phyloP scores from a whole-genome alignment of 108 stramenopile genomes.

The Discostella pseudostelligera region DNA sequence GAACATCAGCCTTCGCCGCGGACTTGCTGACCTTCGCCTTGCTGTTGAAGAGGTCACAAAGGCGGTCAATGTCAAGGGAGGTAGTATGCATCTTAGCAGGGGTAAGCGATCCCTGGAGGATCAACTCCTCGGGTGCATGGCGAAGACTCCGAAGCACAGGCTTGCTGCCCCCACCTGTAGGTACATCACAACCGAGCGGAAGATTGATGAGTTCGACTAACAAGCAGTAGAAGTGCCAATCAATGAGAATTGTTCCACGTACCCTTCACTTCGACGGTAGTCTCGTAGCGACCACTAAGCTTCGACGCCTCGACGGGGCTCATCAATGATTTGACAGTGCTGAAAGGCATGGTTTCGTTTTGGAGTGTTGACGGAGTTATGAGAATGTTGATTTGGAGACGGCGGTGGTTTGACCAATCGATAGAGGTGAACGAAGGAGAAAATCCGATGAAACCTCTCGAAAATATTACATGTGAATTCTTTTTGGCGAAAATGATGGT shows the following conservation, averaged over 20 bases:
- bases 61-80: not conserved
- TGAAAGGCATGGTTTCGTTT: slow-evolving; percentile 3
- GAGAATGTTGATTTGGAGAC: too few species aligned
- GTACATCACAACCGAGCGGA: not conserved
- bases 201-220: not conserved
- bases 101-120: slow-evolving; percentile 1
- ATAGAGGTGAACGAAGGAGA: too few species aligned
- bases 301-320: slow-evolving; percentile 13
- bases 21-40: slow-evolving; percentile 1
- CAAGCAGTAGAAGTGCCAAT: not conserved
- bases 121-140: slow-evolving; percentile 1
- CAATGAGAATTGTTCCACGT: not conserved
- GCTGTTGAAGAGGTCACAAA: slow-evolving; percentile 4
- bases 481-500: too few species aligned
- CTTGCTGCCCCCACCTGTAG: not conserved
- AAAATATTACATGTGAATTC: too few species aligned
- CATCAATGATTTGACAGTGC: not conserved
- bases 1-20: too few species aligned
- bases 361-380: too few species aligned
- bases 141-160: slow-evolving; percentile 8
- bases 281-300: slow-evolving; percentile 14
- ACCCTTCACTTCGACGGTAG: slow-evolving; percentile 11
- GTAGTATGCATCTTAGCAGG: not conserved
- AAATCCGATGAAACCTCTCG: too few species aligned
- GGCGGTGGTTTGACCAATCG: too few species aligned